Evolutionary conservation across 306 rosid genomes (phyloP).

Genomic region (Citrullus amarus): DNA sequence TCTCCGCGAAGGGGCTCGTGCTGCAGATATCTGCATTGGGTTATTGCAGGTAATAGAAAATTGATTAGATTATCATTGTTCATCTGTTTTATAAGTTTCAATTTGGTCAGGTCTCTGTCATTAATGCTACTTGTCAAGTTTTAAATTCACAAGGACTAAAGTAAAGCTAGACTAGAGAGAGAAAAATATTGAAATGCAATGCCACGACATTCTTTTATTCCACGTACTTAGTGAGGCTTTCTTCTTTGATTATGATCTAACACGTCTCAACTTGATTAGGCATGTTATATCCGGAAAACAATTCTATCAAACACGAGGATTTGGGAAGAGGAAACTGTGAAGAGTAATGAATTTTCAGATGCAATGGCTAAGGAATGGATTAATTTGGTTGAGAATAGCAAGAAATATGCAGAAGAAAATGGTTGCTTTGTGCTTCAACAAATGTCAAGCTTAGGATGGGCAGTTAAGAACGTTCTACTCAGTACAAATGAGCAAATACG

Average conservation of each 20-base stretch:
- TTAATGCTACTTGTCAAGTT: too few species aligned
- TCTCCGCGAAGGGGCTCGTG: slow-evolving; percentile 52
- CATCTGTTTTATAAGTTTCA: too few species aligned
- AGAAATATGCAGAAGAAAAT: slow-evolving; percentile 39
- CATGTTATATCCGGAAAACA: slow-evolving; percentile 49
- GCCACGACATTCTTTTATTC: not conserved
- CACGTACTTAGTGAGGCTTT: not conserved
- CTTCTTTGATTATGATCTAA: not conserved
- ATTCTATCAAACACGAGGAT: slow-evolving; percentile 21
- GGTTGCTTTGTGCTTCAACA: slow-evolving; percentile 32
- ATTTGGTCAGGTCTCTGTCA: not conserved
- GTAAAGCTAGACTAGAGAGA: not conserved
- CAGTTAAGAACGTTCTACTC: slow-evolving; percentile 47
- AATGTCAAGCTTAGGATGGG: slow-evolving; percentile 53
- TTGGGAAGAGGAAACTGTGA: slow-evolving; percentile 23
- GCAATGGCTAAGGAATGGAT: slow-evolving; percentile 40
- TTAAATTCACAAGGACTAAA: too few species aligned
- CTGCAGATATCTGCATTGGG: slow-evolving; percentile 43
- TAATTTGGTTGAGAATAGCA: slow-evolving; percentile 43
- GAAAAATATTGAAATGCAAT: not conserved
- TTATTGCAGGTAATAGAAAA: slow-evolving; percentile 54
- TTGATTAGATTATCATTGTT: not conserved
- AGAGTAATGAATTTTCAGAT: slow-evolving; percentile 23
- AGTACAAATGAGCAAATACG: slow-evolving; percentile 45
- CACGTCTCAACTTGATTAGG: slow-evolving; percentile 20